Evolutionary conservation across 2,329 filamentous ascomycete species (phyloP), one percentile per base, ranked within the genome.

Genomic region (Dactylellina leptospora): DNA sequence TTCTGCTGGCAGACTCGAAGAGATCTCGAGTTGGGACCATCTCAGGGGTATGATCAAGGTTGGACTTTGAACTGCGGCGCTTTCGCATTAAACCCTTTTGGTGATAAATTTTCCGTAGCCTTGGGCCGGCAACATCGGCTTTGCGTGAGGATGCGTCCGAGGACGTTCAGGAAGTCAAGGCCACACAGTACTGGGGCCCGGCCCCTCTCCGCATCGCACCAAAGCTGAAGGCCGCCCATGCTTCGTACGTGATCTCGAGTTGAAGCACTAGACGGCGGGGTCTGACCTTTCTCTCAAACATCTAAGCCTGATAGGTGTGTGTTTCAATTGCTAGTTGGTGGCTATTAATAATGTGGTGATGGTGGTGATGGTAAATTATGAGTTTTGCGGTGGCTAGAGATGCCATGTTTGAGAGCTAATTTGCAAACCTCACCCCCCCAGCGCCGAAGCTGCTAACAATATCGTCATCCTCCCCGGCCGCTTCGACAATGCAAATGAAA

Each of bases 101-200:
- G 61, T 58, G 42, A 44, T 58, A 66, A 66, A 66, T 33, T 58
- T 56, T 66, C 61, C 61, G 61, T 51, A 18, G 38, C 60, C 11
- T 11, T 62, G 33, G 22, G n/a, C 58, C 47, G 47, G 47, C 28
- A 36, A 27, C 53, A 22, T 62, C 58, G 58, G 58, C 25, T 45
- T 53, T 45, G 58, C 47, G 36, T 36, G 58, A 62, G 44, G n/a
- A 20, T n/a, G n/a, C n/a, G n/a, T n/a, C n/a, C n/a, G 30, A 33
- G 30, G 30, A 33, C 30, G 13, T 33, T n/a, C n/a, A n/a, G n/a
- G n/a, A n/a, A n/a, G n/a, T n/a, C n/a, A n/a, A n/a, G n/a, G n/a
- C n/a, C n/a, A n/a, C n/a, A n/a, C n/a, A n/a, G n/a, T n/a, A n/a
- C n/a, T n/a, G n/a, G n/a, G n/a, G n/a, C n/a, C n/a, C n/a, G n/a